These are phyloP conservation scores for Calonectria pseudoturangicola DNA, from an alignment of 2,329 filamentous ascomycete species.

Conservation along the genomic window DNA sequence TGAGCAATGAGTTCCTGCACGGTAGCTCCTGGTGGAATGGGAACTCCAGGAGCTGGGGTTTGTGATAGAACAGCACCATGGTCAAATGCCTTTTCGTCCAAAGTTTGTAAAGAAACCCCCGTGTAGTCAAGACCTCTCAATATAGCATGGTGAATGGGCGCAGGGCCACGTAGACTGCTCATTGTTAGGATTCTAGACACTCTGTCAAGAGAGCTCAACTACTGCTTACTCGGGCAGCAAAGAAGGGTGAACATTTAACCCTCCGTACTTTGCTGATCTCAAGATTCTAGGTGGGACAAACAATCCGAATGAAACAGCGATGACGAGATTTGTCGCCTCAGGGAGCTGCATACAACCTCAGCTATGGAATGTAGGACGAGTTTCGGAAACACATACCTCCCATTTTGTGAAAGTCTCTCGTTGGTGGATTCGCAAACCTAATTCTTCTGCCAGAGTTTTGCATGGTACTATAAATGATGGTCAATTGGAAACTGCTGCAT, in stretches of 20 bases:
- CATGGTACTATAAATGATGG: constrained; percentile 79
- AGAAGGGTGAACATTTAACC: constrained; percentile 95
- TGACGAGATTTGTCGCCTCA: constrained; percentile 81
- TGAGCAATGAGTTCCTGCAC: constrained; percentile 63
- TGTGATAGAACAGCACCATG: constrained; percentile 85
- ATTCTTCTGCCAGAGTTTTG: constrained; percentile 76
- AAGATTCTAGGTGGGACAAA: constrained; percentile 89
- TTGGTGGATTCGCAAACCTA: constrained; percentile 82
- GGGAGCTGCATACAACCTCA: constrained; percentile 69
- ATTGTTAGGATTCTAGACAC: constrained; percentile 34
- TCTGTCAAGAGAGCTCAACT: neutral
- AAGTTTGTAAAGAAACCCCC: constrained; percentile 90
- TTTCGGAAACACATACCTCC: constrained; percentile 71
- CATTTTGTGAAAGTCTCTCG: constrained; percentile 89
- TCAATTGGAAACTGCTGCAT: neutral
- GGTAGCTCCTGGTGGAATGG: constrained; percentile 66
- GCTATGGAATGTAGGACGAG: neutral
- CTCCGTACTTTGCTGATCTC: constrained; percentile 82
- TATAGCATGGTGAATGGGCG: constrained; percentile 90
- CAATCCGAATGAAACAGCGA: constrained; percentile 96
- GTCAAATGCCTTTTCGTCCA: constrained; percentile 86
- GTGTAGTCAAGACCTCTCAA: constrained; percentile 76
- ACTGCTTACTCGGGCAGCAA: constrained; percentile 84
- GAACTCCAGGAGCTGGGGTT: constrained; percentile 75
- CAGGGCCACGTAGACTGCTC: constrained; percentile 85